These are phyloP conservation scores for Zelonia costaricensis DNA, from an alignment of 208 protist species.

Conservation along the genomic window DNA sequence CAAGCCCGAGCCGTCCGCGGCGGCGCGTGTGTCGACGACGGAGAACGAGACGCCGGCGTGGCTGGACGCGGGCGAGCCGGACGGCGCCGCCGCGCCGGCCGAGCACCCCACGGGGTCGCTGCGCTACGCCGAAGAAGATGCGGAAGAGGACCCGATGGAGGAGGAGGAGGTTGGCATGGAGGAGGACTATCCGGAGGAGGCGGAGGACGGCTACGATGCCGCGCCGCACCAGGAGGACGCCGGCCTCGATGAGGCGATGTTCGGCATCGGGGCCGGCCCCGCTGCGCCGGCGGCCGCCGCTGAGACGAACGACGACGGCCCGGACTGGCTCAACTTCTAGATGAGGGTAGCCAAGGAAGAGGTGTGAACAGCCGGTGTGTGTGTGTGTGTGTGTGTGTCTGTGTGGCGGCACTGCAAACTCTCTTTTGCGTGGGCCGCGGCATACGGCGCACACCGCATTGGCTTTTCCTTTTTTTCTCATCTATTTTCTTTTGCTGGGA, in stretches of 20 bases:
- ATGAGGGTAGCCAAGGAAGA: no score
- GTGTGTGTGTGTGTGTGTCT: background rate
- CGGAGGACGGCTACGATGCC: no score
- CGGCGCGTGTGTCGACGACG: background rate
- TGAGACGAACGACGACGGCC: constrained; percentile 36
- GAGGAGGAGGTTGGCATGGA: constrained; percentile 17
- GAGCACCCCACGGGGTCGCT: background rate
- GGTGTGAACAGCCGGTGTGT: no score
- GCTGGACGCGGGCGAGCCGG: constrained; percentile 2
- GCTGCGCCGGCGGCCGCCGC: background rate
- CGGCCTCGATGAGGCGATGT: constrained; percentile 12
- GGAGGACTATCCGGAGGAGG: constrained; percentile 9
- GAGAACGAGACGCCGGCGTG: constrained; percentile 22
- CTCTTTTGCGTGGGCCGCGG: background rate
- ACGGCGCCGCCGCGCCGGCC: background rate
- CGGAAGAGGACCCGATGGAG: constrained; percentile 13
- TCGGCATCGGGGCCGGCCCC: background rate
- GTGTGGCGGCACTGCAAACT: background rate
- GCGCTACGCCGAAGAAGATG: background rate
- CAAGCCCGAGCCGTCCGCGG: background rate
- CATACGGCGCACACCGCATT: no score
- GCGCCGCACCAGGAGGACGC: background rate
- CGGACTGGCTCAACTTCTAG: constrained; percentile 59
- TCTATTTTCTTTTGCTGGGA: constrained; percentile 1
- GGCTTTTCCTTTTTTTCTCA: constrained; percentile 7